A percentile compares a stretch with the other conserved stretches of the same genome.
These are phyloP conservation scores for Pisolithus orientalis DNA, from an alignment of 768 basidiomycete genomes.

Conservation along the genomic window DNA sequence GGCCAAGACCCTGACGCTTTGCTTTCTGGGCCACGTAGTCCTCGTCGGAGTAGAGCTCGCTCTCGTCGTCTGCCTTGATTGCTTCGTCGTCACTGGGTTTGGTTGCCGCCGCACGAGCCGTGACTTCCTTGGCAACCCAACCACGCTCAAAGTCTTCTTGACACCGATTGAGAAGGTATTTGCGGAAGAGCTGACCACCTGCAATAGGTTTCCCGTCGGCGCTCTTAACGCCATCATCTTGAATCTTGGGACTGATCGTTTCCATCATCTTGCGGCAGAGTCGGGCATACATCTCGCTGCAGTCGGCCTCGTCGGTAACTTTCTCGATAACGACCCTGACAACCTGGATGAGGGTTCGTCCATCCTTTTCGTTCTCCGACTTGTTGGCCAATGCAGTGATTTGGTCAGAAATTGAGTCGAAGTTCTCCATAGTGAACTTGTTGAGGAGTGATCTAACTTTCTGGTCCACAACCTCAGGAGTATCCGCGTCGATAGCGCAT, in stretches of 20 bases:
- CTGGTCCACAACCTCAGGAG: constrained; percentile 82
- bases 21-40: constrained; percentile 96
- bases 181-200: constrained; percentile 92
- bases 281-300: constrained; percentile 97
- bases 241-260: constrained; percentile 79
- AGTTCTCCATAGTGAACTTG: constrained; percentile 94
- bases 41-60: constrained; percentile 86
- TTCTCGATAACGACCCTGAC: constrained; percentile 96
- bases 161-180: constrained; percentile 93
- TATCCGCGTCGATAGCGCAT: constrained; percentile 43
- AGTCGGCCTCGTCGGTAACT: constrained; percentile 91
- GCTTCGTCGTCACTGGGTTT: constrained; percentile 86
- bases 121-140: constrained; percentile 84
- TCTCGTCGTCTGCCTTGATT: constrained; percentile 56
- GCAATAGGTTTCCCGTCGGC: constrained; percentile 82
- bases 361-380: constrained; percentile 87
- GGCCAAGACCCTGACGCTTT: constrained; percentile 92
- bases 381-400: constrained; percentile 94
- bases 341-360: constrained; percentile 90
- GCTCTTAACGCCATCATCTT: constrained; percentile 81
- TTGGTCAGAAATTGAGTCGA: constrained; percentile 92
- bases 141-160: constrained; percentile 97
- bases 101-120: constrained; percentile 79
- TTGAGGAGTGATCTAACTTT: constrained; percentile 91
- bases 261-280: constrained; percentile 96